Evolutionary conservation across 495 filamentous ascomycete species (phyloP).

Genomic region (Penicillium flavigenum): DNA sequence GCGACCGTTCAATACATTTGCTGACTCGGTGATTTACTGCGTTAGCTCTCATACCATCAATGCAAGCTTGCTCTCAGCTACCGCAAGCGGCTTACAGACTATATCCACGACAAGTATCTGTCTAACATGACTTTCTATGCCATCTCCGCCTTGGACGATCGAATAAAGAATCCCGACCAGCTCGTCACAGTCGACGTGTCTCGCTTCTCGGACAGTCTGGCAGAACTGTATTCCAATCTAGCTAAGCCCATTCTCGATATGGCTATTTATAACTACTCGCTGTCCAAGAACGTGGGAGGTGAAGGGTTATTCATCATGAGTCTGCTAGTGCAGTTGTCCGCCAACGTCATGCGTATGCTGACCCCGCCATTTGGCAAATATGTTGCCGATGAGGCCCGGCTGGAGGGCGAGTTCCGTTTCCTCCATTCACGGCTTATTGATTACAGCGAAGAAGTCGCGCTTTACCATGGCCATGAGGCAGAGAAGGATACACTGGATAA

Average conservation of each 20-base stretch:
- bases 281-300: constrained; percentile 89
- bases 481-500: constrained; percentile 98
- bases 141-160: constrained; percentile 90
- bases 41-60: constrained; percentile 92
- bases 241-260: constrained; percentile 95
- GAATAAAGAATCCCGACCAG: constrained; percentile 98
- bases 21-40: constrained; percentile 12
- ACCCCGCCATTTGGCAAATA: constrained; percentile 99
- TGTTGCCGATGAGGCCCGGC: constrained; percentile 89
- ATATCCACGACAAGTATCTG: constrained; percentile 92
- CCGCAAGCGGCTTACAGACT: constrained; percentile 82
- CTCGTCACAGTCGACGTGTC: constrained; percentile 95
- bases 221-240: constrained; percentile 95
- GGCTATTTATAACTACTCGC: constrained; percentile 90
- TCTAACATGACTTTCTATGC: constrained; percentile 97
- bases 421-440: constrained; percentile 93
- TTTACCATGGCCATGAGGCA: constrained; percentile 90
- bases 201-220: constrained; percentile 91
- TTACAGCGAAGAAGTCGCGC: constrained; percentile 88
- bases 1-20: constrained; percentile 16
- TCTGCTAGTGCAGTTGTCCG: constrained; percentile 86
- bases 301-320: constrained; percentile 95
- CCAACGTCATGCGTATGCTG: constrained; percentile 87
- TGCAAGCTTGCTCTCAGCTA: constrained; percentile 91
- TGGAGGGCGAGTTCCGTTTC: constrained; percentile 96